Conservation (phyloP, 805 yeast species). For the Suhomyces canberraensis region DNA sequence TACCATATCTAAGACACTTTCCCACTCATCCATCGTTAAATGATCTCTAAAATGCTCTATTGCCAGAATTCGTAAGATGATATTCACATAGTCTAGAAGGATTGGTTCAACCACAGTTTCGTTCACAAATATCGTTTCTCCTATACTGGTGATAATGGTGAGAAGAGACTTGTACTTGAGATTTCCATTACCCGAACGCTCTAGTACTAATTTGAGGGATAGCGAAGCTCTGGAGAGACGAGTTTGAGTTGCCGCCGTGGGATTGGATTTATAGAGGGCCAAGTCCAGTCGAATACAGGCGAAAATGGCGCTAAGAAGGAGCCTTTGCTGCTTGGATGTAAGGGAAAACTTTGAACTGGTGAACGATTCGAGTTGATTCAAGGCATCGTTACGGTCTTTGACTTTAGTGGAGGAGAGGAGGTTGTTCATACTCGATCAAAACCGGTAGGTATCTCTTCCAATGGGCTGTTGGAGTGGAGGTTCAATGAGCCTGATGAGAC, state of each 20-base stretch:
- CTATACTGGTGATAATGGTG: slow-evolving; percentile 16
- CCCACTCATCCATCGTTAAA: slow-evolving; percentile 28
- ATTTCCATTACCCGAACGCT: slow-evolving; percentile 13
- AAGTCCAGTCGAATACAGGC: slow-evolving; percentile 35
- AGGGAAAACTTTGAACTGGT: slow-evolving; percentile 17
- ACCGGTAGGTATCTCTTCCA: too few relatives aligned
- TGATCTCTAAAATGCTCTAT: slow-evolving; percentile 30
- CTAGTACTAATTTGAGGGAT: slow-evolving; percentile 24
- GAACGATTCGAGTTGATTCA: slow-evolving; percentile 24
- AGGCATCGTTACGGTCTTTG: slow-evolving; percentile 53
- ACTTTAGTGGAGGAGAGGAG: slow-evolving; percentile 50
- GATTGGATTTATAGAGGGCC: slow-evolving; percentile 19
- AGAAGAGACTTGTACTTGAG: slow-evolving; percentile 22
- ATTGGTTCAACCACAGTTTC: slow-evolving; percentile 15
- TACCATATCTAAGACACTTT: slow-evolving; percentile 19
- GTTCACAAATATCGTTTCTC: slow-evolving; percentile 15
- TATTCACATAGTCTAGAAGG: slow-evolving; percentile 22
- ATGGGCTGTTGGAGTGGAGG: too few relatives aligned
- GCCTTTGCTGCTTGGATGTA: slow-evolving; percentile 19
- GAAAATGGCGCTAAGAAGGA: slow-evolving; percentile 23
- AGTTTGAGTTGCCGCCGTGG: slow-evolving; percentile 22
- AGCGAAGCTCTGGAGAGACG: slow-evolving; percentile 32
- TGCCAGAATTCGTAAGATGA: slow-evolving; percentile 13
- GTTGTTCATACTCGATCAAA: too few relatives aligned
- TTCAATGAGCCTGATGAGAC: too few relatives aligned